Evolutionary conservation across 495 filamentous ascomycete species (phyloP), one percentile per base, ranked within the genome.

Genomic region (Penicillium nucicola): DNA sequence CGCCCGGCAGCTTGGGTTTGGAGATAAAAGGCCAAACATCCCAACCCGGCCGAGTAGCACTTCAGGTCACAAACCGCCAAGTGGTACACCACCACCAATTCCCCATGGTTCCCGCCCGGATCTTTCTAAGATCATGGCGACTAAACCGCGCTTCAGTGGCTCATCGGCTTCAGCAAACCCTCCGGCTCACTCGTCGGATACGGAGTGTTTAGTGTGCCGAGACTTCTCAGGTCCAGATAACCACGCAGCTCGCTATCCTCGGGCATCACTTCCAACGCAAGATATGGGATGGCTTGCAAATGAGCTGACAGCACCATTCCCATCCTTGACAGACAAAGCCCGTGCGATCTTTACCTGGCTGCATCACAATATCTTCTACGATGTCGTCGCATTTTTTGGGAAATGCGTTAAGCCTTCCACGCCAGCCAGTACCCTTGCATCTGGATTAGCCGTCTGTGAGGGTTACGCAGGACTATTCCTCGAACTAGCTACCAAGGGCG

Each of bases 331-430:
- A 2, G 93, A 97, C 65, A 96, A 95, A 68, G 92, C 93, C 10
- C 81, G 93, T 13, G 87, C 78, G 8, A 86, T 98, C 50, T 98
- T 98, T 66, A 88, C 89, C 7, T 98, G 92, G 93, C 78, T 90
- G 39, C 93, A 97, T 67, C 86, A 98, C 67, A 97, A 97, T 60
- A 83, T 98, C 51, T 73, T 74, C 38, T 98, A 98, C 69, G 88
- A 98, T 65, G 76, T 80, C 5, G 70, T 82, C 31, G 76, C 81
- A 35, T 93, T 96, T 74, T 91, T 92, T 64, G 80, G 77, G 49
- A 77, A 83, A 36, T 80, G 67, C 45, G 75, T 95, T 31, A 70
- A 82, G 52, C 74, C 81, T n/a, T 80, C 81, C 20, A 87, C 84
- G 5, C 84, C 90, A 0, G 75, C 76, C 4, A 78, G 80, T 23